Conservation (phyloP, 2,329 filamentous ascomycete species). For the Aspergillus sp. region DNA sequence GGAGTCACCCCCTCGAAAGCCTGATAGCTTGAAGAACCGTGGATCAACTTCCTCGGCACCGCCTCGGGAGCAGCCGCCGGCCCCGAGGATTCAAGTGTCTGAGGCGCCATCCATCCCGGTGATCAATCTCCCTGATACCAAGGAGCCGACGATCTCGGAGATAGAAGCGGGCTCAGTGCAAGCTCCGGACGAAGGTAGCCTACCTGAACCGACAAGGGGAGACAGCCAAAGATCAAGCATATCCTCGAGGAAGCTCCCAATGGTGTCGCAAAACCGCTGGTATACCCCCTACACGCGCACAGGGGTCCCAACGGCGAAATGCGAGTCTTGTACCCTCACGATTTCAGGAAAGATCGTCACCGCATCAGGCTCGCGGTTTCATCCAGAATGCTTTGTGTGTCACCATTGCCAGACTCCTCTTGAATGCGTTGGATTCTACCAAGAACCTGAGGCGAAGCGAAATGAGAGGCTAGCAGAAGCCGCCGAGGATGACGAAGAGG, state of each 20-base stretch:
- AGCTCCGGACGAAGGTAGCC: slow-evolving; percentile 6
- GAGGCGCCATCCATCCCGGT: slow-evolving; percentile 34
- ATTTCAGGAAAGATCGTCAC: slow-evolving; percentile 89
- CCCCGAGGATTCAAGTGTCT: slow-evolving; percentile 39
- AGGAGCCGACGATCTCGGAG: slow-evolving; percentile 32
- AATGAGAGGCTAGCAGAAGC: slow-evolving; percentile 61
- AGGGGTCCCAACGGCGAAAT: slow-evolving; percentile 57
- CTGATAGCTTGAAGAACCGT: slow-evolving; percentile 6
- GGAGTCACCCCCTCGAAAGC: slow-evolving; percentile 17
- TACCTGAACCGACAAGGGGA: slow-evolving; percentile 10
- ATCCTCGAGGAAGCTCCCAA: slow-evolving; percentile 25
- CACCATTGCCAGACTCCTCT: slow-evolving; percentile 78
- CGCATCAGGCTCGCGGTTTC: slow-evolving; percentile 73
- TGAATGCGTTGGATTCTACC: slow-evolving; percentile 93
- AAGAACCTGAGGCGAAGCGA: slow-evolving; percentile 70
- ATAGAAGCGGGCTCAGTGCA: slow-evolving; percentile 15
- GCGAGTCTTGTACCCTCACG: slow-evolving; percentile 71
- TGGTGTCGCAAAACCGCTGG: slow-evolving; percentile 32
- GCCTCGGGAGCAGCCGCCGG: slow-evolving; percentile 37
- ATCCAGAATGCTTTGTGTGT: slow-evolving; percentile 88
- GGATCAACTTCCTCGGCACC: slow-evolving; percentile 23
- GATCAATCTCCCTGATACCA: slow-evolving; percentile 45
- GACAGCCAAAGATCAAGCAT: slow-evolving; percentile 14
- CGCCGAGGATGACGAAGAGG: slow-evolving; percentile 53
- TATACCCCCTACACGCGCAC: slow-evolving; percentile 39